A percentile compares a stretch with the other conserved stretches of the same genome.
phyloP scores from a whole-genome alignment of 441 rosid genomes.

The Euphorbia corollata region DNA sequence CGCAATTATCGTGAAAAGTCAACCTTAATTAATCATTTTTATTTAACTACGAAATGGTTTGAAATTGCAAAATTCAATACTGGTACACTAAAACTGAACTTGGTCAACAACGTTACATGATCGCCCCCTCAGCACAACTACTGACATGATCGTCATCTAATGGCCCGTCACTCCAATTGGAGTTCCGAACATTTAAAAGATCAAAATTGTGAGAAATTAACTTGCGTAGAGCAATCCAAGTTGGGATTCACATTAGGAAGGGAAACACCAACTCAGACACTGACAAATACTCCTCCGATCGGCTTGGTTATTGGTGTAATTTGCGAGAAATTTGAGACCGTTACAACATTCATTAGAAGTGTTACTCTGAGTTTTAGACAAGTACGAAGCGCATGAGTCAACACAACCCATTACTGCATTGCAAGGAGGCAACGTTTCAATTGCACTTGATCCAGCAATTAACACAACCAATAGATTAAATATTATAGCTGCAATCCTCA shows the following conservation, averaged over 20 bases:
- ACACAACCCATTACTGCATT: not conserved
- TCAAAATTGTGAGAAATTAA: not conserved
- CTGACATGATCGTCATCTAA: too few relatives aligned
- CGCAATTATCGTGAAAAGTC: not conserved
- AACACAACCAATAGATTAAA: not conserved
- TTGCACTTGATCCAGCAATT: not conserved
- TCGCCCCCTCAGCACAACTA: too few relatives aligned
- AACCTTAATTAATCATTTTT: too few relatives aligned
- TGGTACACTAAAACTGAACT: too few relatives aligned
- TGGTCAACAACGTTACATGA: too few relatives aligned
- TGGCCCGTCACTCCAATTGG: not conserved
- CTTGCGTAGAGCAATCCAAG: not conserved
- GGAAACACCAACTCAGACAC: not conserved
- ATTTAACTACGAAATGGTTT: too few relatives aligned
- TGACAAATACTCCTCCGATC: not conserved
- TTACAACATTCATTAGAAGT: not conserved
- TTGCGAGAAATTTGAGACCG: not conserved
- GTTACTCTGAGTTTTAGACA: not conserved
- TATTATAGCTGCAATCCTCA: not conserved
- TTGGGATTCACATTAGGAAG: not conserved
- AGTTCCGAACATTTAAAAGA: not conserved
- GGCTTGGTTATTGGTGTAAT: not conserved
- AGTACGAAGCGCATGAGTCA: not conserved
- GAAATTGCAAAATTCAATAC: too few relatives aligned
- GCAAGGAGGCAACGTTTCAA: not conserved